Evolutionary conservation across 163 green algal species (phyloP).

Genomic region (Smithsoniella earleae): DNA sequence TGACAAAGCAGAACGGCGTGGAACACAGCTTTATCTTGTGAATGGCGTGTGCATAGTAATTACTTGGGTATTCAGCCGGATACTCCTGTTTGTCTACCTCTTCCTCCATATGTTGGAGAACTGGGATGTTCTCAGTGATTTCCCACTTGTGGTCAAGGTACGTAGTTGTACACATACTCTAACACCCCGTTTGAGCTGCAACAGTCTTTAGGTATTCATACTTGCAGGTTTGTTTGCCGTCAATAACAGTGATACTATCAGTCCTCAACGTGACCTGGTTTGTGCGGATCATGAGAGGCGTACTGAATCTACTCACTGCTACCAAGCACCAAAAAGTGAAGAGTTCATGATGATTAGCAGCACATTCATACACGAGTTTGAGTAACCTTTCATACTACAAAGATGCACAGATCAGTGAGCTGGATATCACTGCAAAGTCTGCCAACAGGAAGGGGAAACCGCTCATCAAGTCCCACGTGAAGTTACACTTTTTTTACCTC

Average conservation of each 20-base stretch:
- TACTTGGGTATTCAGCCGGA: neutral
- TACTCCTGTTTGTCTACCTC: constrained; percentile 17
- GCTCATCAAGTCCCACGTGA: neutral
- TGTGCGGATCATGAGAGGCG: neutral
- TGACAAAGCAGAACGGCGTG: neutral
- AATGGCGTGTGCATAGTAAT: constrained; percentile 15
- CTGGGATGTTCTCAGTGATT: neutral
- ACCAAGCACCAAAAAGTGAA: neutral
- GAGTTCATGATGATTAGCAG: too few relatives aligned
- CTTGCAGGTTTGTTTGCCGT: constrained; percentile 3
- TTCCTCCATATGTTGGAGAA: constrained; percentile 20
- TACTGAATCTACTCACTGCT: neutral
- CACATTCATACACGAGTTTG: too few relatives aligned
- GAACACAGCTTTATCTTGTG: constrained; percentile 11
- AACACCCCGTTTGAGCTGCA: neutral
- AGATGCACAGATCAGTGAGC: neutral
- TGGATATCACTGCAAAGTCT: neutral
- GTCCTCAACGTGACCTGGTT: constrained; percentile 14
- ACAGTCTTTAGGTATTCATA: neutral
- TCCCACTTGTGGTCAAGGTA: constrained; percentile 8
- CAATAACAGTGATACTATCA: neutral
- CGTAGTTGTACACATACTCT: neutral
- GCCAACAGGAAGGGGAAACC: neutral
- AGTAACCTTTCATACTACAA: neutral
- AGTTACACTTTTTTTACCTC: too few relatives aligned